Evolutionary conservation across 208 protist species (phyloP).

Genomic region (Acanthamoeba lenticulata): DNA sequence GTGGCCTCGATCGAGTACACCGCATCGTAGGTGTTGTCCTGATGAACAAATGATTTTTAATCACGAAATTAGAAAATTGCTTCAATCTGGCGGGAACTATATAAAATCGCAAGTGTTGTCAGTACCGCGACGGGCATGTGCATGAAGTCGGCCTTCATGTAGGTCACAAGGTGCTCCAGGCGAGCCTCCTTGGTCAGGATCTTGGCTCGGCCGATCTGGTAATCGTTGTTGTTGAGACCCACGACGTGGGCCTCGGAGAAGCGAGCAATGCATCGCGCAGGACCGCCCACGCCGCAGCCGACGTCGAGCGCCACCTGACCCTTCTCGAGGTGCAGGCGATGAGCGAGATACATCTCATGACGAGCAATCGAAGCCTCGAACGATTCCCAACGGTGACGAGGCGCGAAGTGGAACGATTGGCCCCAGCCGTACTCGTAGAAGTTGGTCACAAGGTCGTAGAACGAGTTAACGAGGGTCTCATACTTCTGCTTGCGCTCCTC

Average conservation of each 20-base stretch:
- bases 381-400: constrained; percentile 82
- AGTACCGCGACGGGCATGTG: constrained; percentile 85
- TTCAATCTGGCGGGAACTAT: too few relatives aligned
- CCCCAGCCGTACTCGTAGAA: constrained; percentile 98
- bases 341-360: constrained; percentile 95
- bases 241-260: constrained; percentile 94
- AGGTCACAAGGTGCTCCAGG: constrained; percentile 86
- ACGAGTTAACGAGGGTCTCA: constrained; percentile 91
- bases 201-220: constrained; percentile 92
- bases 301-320: constrained; percentile 90
- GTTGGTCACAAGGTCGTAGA: constrained; percentile 96
- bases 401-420: constrained; percentile 89
- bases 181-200: constrained; percentile 81
- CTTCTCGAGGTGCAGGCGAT: constrained; percentile 89
- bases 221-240: constrained; percentile 97
- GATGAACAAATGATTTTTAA: too few relatives aligned
- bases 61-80: too few relatives aligned
- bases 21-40: constrained; percentile 93
- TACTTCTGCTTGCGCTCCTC: constrained; percentile 78
- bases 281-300: constrained; percentile 97
- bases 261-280: constrained; percentile 94
- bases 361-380: constrained; percentile 93
- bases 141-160: constrained; percentile 95
- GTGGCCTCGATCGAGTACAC: constrained; percentile 97
- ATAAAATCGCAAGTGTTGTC: constrained; percentile 30